Percentiles rank a stretch among this genome's conserved stretches.
phyloP scores from a whole-genome alignment of 345 rosid genomes.

The Pistacia integerrima region DNA sequence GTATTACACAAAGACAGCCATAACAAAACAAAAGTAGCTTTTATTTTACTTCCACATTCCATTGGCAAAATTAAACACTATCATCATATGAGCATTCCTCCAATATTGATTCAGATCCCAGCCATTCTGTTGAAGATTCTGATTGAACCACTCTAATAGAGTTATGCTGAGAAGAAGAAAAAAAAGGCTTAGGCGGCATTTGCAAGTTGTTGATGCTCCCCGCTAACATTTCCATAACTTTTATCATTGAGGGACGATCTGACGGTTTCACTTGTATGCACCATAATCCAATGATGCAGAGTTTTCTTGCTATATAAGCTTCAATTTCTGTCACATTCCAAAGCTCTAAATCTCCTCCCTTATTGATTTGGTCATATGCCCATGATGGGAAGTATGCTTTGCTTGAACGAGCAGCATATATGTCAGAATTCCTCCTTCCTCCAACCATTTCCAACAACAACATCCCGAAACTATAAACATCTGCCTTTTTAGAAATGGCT shows the following conservation, averaged over 20 bases:
- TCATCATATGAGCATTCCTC: not conserved
- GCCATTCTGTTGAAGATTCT: not conserved
- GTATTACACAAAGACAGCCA: too few species aligned
- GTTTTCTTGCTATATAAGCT: constrained; percentile 18
- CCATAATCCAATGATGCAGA: constrained; percentile 40
- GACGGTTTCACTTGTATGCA: constrained; percentile 36
- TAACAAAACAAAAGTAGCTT: too few species aligned
- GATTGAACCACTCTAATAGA: not conserved
- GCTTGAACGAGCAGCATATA: not conserved
- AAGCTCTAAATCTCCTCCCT: constrained; percentile 30
- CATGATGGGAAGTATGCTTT: constrained; percentile 14
- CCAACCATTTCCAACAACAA: constrained; percentile 14
- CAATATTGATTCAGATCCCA: not conserved
- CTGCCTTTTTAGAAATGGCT: not conserved
- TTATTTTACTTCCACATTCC: too few species aligned
- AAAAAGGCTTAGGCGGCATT: too few species aligned
- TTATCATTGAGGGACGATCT: too few species aligned
- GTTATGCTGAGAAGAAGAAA: constrained; percentile 10
- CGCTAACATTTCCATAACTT: too few species aligned
- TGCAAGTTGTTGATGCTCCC: too few species aligned
- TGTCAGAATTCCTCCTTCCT: not conserved
- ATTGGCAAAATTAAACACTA: not conserved
- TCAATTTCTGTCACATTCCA: constrained; percentile 21
- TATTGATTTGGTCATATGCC: constrained; percentile 25
- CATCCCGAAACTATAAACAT: constrained; percentile 19